Evolutionary conservation across 257 asterid genomes (phyloP), one percentile per base, ranked within the genome.

Genomic region (Forsythia viridissima): DNA sequence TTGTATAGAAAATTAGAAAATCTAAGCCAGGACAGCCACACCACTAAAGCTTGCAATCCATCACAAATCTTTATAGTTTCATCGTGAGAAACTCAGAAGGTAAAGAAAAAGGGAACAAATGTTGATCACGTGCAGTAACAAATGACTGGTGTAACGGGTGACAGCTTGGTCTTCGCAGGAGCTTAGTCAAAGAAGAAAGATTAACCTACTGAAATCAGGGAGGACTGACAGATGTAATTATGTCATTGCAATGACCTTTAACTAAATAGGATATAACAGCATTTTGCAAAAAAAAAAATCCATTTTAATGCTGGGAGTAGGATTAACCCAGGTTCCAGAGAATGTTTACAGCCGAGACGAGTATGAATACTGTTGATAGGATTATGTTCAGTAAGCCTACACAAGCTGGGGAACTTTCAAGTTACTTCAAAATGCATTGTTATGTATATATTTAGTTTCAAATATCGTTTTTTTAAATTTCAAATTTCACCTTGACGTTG

Each of bases 1-100:
- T 70, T 70, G 18, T 48, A 52, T 52, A 3, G n/a, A 30, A 48
- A 43, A 34, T 30, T 37, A 55, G 6, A 44, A 30, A 30, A 70
- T 71, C 21, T 40, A 55, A 30, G 72, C 8, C 66, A 57, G 42
- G 72, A 46, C 38, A 71, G 59, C 12, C 66, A 55, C 81, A 59
- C 6, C 20, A 38, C 70, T 7, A 43, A 70, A 55, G 63, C 65
- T 40, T 2, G 10, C 39, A 37, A 39, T 55, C 44, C 37, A 78
- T 78, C 40, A 1, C 34, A 71, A 72, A 30, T 72, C 42, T 13
- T 24, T 36, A 15, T 34, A 34, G 69, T 20, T 68, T 63, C 39
- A 38, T 36, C 38, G 8, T 48, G 30, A 18, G 72, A 42, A 66
- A 8, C 0, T 61, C 10, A 42, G 48, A 38, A 75, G 52, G 72